These are phyloP conservation scores for Mycena metata DNA, from an alignment of 768 basidiomycete genomes.

Conservation along the genomic window DNA sequence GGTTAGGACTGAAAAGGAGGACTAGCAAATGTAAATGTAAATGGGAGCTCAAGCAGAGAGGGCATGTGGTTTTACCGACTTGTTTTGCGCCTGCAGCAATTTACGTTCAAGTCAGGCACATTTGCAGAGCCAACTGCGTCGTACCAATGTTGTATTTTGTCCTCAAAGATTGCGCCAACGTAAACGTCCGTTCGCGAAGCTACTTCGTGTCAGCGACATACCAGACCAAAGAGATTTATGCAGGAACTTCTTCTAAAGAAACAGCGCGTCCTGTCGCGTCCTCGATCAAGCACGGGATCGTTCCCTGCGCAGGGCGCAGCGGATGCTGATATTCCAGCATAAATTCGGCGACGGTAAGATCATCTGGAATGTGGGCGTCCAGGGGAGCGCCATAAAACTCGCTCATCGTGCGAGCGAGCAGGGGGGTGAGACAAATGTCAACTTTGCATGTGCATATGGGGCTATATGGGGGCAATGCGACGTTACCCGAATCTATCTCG, in stretches of 20 bases:
- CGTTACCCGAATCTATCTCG: too few relatives aligned
- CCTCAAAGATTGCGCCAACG: slow-evolving; percentile 57
- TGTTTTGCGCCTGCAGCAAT: slow-evolving; percentile 58
- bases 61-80: slow-evolving; percentile 55
- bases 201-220: slow-evolving; percentile 33
- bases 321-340: slow-evolving; percentile 65
- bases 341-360: slow-evolving; percentile 69
- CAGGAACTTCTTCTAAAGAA: slow-evolving; percentile 56
- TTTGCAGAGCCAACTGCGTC: neutral
- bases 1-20: slow-evolving; percentile 67
- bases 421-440: slow-evolving; percentile 9
- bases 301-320: slow-evolving; percentile 54
- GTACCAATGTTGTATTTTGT: slow-evolving; percentile 54
- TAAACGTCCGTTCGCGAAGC: slow-evolving; percentile 56
- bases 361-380: slow-evolving; percentile 61
- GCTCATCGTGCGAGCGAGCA: slow-evolving; percentile 41
- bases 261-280: slow-evolving; percentile 59
- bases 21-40: slow-evolving; percentile 48
- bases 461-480: too few relatives aligned
- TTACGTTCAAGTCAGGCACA: neutral
- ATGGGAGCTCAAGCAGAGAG: neutral
- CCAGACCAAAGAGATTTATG: slow-evolving; percentile 13
- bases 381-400: slow-evolving; percentile 48
- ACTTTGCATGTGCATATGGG: too few relatives aligned
- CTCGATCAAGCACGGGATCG: slow-evolving; percentile 65